Evolutionary conservation across 2,329 filamentous ascomycete genomes (phyloP).

Genomic region (Zymoseptoria brevis): DNA sequence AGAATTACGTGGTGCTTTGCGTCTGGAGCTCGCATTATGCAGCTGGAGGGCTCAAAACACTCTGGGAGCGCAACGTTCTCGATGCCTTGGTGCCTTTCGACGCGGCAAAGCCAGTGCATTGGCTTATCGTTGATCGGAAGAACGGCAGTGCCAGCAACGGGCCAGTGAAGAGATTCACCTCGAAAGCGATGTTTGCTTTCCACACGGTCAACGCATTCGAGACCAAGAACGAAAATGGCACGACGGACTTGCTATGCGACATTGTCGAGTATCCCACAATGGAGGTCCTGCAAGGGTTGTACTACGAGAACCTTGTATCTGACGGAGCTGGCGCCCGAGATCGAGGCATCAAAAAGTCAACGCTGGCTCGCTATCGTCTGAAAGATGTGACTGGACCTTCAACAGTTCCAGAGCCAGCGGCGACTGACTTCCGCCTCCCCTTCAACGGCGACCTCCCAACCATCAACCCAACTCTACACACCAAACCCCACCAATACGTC

Average conservation of each 20-base stretch:
- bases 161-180: constrained; percentile 60
- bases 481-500: constrained; percentile 50
- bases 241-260: constrained; percentile 57
- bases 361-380: neutral
- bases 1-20: constrained; percentile 64
- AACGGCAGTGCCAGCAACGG: constrained; percentile 54
- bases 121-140: constrained; percentile 69
- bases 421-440: neutral
- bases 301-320: constrained; percentile 61
- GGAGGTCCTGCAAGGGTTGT: constrained; percentile 59
- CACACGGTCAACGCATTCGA: constrained; percentile 74
- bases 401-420: neutral
- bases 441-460: constrained; percentile 55
- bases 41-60: constrained; percentile 50
- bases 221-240: constrained; percentile 34
- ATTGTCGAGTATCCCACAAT: constrained; percentile 55
- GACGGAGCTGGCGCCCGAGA: constrained; percentile 35
- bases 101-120: constrained; percentile 30
- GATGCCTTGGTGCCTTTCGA: constrained; percentile 58
- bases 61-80: constrained; percentile 59
- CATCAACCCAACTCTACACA: constrained; percentile 52
- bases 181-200: constrained; percentile 66
- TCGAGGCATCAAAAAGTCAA: neutral
- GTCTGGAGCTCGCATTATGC: constrained; percentile 59
- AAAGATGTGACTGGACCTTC: neutral